These are phyloP conservation scores for Picochlorum sp. DNA, from an alignment of 139 green algal species.

Conservation along the genomic window DNA sequence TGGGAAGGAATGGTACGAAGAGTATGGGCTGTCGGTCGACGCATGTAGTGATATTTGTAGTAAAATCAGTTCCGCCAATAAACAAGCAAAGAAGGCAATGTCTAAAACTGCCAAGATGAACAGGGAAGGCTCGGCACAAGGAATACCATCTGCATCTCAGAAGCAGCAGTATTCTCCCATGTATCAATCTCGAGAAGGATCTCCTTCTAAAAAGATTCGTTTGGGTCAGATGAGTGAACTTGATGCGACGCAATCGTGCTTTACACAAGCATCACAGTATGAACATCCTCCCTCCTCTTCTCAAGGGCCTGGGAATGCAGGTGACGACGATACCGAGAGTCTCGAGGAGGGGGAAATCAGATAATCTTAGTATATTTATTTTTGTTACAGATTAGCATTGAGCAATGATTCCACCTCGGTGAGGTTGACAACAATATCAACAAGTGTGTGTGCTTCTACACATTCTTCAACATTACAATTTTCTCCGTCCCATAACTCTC, in stretches of 20 bases:
- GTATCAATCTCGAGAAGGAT: no score
- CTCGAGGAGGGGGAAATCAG: conserved; percentile 28
- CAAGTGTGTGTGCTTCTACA: conserved; percentile 75
- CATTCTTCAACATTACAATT: conserved; percentile 70
- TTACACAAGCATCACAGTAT: no score
- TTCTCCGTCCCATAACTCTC: conserved; percentile 44
- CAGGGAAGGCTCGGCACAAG: no score
- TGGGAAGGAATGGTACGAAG: conserved; percentile 20
- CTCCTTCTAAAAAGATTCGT: no score
- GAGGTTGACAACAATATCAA: conserved; percentile 69
- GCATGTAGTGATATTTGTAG: background rate
- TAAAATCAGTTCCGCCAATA: background rate
- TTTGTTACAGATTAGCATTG: background rate
- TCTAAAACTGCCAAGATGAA: background rate
- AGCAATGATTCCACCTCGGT: conserved; percentile 22
- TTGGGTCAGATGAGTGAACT: no score
- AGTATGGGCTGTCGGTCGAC: conserved; percentile 16
- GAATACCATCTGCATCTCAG: no score
- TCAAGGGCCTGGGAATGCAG: background rate
- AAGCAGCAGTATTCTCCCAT: no score
- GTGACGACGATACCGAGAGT: conserved; percentile 23
- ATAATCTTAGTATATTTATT: background rate
- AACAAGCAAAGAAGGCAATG: background rate
- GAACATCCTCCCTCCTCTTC: no score
- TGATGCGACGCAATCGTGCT: no score